Evolutionary conservation across 257 asterid species (phyloP).

Genomic region (Voacanga thouarsii): DNA sequence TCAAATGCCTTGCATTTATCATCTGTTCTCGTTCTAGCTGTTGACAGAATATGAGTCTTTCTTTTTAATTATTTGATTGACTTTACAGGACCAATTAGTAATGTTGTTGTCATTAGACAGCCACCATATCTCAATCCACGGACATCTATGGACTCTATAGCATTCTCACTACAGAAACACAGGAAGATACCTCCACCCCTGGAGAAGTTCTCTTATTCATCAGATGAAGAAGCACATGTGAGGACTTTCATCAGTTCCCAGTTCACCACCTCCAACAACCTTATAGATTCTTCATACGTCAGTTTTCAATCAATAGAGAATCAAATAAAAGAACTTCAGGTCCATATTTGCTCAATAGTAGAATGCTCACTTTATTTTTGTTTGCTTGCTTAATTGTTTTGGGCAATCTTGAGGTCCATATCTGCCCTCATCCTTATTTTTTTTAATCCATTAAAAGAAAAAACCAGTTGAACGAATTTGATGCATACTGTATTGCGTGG

Average conservation of each 20-base stretch:
- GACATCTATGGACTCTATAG: conserved; percentile 28
- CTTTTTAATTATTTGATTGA: conserved; percentile 15
- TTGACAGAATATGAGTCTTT: background rate
- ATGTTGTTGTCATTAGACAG: conserved; percentile 58
- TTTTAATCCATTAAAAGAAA: background rate
- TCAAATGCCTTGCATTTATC: background rate
- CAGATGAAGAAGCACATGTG: conserved; percentile 43
- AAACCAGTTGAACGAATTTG: background rate
- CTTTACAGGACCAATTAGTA: conserved; percentile 71
- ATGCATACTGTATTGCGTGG: background rate
- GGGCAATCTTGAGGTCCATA: background rate
- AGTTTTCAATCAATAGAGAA: conserved; percentile 62
- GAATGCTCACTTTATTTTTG: background rate
- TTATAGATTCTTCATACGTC: conserved; percentile 40
- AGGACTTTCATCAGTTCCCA: conserved; percentile 46
- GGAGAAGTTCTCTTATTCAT: conserved; percentile 51
- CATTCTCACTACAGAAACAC: conserved; percentile 43
- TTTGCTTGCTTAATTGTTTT: background rate
- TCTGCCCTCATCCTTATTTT: background rate
- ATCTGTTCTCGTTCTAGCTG: background rate
- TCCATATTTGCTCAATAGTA: conserved; percentile 17
- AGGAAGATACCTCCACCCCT: conserved; percentile 57
- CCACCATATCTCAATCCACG: conserved; percentile 41
- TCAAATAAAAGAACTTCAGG: conserved; percentile 82
- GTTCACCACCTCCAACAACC: conserved; percentile 29